Evolutionary conservation across 1,284 basidiomycete genomes (phyloP), one percentile per base, ranked within the genome.

Genomic region (Moesziomyces sp.): DNA sequence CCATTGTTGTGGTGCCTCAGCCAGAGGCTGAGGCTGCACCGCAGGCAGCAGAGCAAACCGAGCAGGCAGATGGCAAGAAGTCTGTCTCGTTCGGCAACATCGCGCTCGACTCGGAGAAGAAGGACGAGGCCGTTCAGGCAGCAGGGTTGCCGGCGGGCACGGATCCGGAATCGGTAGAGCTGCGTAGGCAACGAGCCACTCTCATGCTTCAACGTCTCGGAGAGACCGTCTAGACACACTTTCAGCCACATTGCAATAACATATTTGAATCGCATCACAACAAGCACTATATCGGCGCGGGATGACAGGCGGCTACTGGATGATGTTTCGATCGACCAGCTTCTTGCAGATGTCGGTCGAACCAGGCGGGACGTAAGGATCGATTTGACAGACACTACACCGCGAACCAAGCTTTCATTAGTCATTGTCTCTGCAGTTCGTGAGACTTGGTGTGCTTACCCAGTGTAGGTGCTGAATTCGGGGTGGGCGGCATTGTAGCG

Each of bases 31-130:
- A 48, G 14, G 23, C 35, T 49, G 26, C 26, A n/a, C 19, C 48
- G n/a, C 44, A 42, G 11, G 35, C 35, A 52, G 26, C 26, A n/a
- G 34, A 44, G n/a, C 46, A 42, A 10, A 24, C 28, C 16, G 45
- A 40, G 5, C 26, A 55, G 3, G 54, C 46, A 19, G 35, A 38
- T 1, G 40, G 46, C 10, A 58, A 44, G 6, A 74, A 74, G 45
- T 69, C 65, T 24, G 58, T 74, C 49, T 74, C 71, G 26, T 74
- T 74, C 34, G 71, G 58, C 16, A 62, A 58, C 46, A 45, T 69
- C 21, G 71, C 66, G 13, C 52, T 69, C 19, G 71, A 69, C 9
- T 44, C 61, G 14, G 71, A 74, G 26, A 42, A 62, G 45, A 58
- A 57, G 52, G 58, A 61, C 26, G 51, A 71, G 40, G 61, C 67